These are phyloP conservation scores for Vitis hybrid DNA, from an alignment of 177 flowering plant genomes.

Conservation along the genomic window DNA sequence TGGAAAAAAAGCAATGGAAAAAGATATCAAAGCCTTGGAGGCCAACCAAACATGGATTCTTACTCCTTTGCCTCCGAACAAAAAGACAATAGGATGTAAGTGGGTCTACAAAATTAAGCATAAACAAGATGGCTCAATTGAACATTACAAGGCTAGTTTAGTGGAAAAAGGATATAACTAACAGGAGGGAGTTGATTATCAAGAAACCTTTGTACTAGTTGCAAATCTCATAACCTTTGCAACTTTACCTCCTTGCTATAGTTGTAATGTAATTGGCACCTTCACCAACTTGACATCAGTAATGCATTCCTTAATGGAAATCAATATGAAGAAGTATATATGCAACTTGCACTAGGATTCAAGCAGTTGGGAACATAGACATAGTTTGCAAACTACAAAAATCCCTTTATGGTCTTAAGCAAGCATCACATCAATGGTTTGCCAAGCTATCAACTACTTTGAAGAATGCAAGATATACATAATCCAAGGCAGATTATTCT, in stretches of 20 bases:
- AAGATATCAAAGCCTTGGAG: background rate
- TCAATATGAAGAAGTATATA: background rate
- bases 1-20: background rate
- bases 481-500: background rate
- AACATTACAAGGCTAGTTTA: background rate
- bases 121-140: background rate
- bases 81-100: background rate
- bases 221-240: background rate
- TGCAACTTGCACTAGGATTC: background rate
- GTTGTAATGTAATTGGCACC: background rate
- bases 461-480: background rate
- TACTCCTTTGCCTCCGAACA: background rate
- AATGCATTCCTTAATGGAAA: background rate
- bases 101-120: background rate
- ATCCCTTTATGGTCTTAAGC: background rate
- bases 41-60: background rate
- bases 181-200: background rate
- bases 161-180: background rate
- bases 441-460: background rate
- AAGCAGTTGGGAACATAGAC: too few relatives aligned
- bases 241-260: background rate
- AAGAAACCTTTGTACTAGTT: background rate
- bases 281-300: background rate
- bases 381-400: background rate
- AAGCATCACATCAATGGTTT: constrained; percentile 2